Percentiles rank a stretch among this genome's conserved stretches.
These are phyloP conservation scores for Lotmaria passim DNA, from an alignment of 208 protist genomes.

Conservation along the genomic window DNA sequence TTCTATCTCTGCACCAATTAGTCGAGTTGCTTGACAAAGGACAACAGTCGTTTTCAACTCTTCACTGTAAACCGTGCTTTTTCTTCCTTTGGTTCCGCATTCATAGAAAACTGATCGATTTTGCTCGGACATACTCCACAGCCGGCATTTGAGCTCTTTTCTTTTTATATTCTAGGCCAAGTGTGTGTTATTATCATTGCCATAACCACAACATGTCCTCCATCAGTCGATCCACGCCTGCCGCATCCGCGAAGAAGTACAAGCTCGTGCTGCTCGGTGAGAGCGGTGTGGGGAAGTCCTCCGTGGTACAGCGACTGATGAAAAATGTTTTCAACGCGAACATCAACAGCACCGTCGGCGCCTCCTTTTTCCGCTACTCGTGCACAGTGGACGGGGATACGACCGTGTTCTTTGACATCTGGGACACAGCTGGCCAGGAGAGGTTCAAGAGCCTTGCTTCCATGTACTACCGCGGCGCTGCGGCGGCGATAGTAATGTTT, in stretches of 20 bases:
- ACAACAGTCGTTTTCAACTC: no score
- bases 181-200: no score
- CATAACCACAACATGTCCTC: slow-evolving; percentile 6
- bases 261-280: slow-evolving; percentile 91
- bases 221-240: slow-evolving; percentile 11
- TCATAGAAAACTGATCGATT: no score
- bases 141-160: no score
- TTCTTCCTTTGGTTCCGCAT: no score
- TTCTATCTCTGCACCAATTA: no score
- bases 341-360: slow-evolving; percentile 82
- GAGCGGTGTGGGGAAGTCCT: slow-evolving; percentile 92
- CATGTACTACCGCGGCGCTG: slow-evolving; percentile 94
- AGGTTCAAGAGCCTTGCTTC: slow-evolving; percentile 88
- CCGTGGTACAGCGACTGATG: slow-evolving; percentile 84
- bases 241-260: slow-evolving; percentile 55
- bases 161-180: no score
- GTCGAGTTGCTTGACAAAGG: no score
- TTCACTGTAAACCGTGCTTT: no score
- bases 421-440: slow-evolving; percentile 93
- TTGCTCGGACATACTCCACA: no score
- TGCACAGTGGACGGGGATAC: slow-evolving; percentile 59
- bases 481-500: slow-evolving; percentile 95
- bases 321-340: slow-evolving; percentile 77
- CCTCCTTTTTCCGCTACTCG: slow-evolving; percentile 83
- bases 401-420: slow-evolving; percentile 85